These are phyloP conservation scores for Teratosphaeria nubilosa DNA, from an alignment of 2,329 filamentous ascomycete species.

Conservation along the genomic window DNA sequence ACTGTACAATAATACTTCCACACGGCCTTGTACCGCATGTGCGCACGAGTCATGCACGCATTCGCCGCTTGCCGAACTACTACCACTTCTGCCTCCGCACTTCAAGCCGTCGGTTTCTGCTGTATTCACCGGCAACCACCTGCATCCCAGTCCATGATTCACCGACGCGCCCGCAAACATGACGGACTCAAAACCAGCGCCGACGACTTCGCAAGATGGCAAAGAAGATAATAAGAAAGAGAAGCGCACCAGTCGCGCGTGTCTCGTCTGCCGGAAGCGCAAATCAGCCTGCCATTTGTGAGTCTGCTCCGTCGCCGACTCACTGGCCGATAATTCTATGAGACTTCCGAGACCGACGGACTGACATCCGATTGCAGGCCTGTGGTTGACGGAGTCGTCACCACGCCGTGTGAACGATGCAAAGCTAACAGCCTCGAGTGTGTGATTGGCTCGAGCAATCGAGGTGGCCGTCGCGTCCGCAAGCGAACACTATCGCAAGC, in stretches of 20 bases:
- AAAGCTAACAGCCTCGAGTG: slow-evolving; percentile 49
- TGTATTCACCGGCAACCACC: background rate
- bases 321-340: background rate
- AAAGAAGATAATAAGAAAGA: slow-evolving; percentile 7
- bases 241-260: slow-evolving; percentile 14
- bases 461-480: slow-evolving; percentile 48
- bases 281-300: slow-evolving; percentile 16
- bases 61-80: background rate
- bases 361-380: slow-evolving; percentile 19
- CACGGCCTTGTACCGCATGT: too few relatives aligned
- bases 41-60: background rate
- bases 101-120: background rate
- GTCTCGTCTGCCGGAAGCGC: slow-evolving; percentile 14
- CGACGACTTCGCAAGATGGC: background rate
- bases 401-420: slow-evolving; percentile 47
- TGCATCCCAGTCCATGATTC: background rate
- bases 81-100: background rate
- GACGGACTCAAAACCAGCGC: background rate
- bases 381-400: slow-evolving; percentile 39
- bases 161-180: background rate
- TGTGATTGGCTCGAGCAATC: slow-evolving; percentile 49
- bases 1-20: background rate
- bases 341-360: background rate
- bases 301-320: slow-evolving; percentile 3
- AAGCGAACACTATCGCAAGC: slow-evolving; percentile 34